These are phyloP conservation scores for Torulaspora maleeae DNA, from an alignment of 805 yeast species.

Conservation along the genomic window DNA sequence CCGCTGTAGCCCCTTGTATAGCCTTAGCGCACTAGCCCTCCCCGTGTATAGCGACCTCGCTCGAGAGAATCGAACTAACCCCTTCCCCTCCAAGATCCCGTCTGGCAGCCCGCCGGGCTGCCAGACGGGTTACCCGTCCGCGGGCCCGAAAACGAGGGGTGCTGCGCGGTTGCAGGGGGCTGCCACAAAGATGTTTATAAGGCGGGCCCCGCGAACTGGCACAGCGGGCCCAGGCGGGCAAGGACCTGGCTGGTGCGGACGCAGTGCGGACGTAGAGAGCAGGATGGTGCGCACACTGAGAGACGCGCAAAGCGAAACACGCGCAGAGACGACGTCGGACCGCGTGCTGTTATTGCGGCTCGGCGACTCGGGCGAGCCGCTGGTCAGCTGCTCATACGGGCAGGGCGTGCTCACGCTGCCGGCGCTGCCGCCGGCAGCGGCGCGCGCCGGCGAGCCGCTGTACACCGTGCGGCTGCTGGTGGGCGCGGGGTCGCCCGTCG, in stretches of 20 bases:
- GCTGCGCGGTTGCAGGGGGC: too few species aligned
- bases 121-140: conserved; percentile 2
- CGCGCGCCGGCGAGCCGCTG: conserved; percentile 38
- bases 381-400: conserved; percentile 30
- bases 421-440: conserved; percentile 37
- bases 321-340: background rate
- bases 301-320: background rate
- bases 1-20: too few species aligned
- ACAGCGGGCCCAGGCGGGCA: background rate
- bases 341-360: conserved; percentile 36
- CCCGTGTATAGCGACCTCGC: background rate
- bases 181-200: too few species aligned
- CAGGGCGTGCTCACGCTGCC: conserved; percentile 41
- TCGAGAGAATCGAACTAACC: too few species aligned
- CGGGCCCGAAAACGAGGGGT: background rate
- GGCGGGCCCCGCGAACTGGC: too few species aligned
- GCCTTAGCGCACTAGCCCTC: background rate
- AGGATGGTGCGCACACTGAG: too few species aligned
- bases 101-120: too few species aligned
- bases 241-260: background rate
- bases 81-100: too few species aligned
- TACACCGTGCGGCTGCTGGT: conserved; percentile 55
- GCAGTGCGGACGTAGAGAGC: too few species aligned
- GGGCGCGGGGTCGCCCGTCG: conserved; percentile 69
- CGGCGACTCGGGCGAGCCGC: conserved; percentile 36